Percentiles rank a stretch among this genome's conserved stretches.
These are phyloP conservation scores for Nitzschia sp. DNA, from an alignment of 108 stramenopile genomes.

Conservation along the genomic window DNA sequence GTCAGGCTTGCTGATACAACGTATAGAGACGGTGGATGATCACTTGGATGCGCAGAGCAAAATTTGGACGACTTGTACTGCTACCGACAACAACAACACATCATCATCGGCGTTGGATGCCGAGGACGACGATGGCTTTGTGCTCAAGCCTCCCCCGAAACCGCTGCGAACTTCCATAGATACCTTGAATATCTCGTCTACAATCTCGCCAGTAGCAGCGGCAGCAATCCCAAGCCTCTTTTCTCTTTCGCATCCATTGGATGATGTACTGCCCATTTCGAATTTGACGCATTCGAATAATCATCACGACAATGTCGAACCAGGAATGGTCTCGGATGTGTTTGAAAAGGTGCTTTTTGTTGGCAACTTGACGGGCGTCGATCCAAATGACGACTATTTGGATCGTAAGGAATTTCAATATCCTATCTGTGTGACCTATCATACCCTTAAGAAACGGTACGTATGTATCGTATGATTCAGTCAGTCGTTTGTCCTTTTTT, in stretches of 20 bases:
- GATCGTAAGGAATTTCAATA: constrained; percentile 2
- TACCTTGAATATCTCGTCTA: constrained; percentile 19
- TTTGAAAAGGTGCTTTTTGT: constrained; percentile 66
- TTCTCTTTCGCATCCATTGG: constrained; percentile 76
- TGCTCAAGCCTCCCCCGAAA: constrained; percentile 54
- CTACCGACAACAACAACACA: constrained; percentile 4
- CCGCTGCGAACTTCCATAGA: constrained; percentile 37
- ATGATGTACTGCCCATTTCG: constrained; percentile 66
- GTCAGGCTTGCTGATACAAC: constrained; percentile 54
- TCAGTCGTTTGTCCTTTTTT: too few species aligned
- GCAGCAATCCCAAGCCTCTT: constrained; percentile 58
- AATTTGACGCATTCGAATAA: background rate
- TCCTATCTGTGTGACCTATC: constrained; percentile 54
- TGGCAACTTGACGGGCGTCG: constrained; percentile 41
- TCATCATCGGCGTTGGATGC: background rate
- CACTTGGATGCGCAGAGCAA: constrained; percentile 18
- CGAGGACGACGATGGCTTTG: constrained; percentile 34
- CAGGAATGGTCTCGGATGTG: constrained; percentile 41
- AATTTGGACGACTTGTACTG: too few species aligned
- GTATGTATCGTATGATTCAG: too few species aligned
- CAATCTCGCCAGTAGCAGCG: constrained; percentile 18
- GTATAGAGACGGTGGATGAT: constrained; percentile 41
- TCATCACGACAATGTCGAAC: background rate
- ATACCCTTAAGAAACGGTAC: constrained; percentile 33
- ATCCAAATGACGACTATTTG: constrained; percentile 14